Conservation (phyloP, 345 rosid genomes). For the Cochlearia excelsa region DNA sequence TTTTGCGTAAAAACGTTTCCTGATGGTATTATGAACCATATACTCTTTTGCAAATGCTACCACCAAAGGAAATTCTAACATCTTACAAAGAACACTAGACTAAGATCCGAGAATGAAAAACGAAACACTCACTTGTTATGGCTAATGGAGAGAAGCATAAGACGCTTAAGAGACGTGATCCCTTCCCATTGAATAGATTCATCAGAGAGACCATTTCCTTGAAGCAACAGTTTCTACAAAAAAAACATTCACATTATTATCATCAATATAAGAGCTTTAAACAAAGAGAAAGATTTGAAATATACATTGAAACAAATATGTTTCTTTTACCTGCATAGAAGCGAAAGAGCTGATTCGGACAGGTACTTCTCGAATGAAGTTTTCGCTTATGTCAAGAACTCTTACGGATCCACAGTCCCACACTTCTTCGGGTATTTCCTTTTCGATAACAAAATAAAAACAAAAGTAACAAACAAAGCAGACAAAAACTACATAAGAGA, state of each 20-base stretch:
- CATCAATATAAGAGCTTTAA: not conserved
- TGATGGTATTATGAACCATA: no score
- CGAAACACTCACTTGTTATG: conserved; percentile 55
- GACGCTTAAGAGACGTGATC: conserved; percentile 49
- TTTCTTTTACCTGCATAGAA: conserved; percentile 38
- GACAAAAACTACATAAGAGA: not conserved
- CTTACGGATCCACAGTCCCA: conserved; percentile 67
- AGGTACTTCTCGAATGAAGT: conserved; percentile 55
- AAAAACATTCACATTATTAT: conserved; percentile 16
- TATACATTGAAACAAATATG: not conserved
- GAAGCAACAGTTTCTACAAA: conserved; percentile 62
- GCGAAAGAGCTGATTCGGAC: conserved; percentile 47
- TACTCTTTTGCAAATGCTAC: not conserved
- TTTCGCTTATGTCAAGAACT: conserved; percentile 67
- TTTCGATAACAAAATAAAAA: conserved; percentile 19
- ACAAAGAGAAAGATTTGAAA: not conserved
- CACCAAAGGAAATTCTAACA: not conserved
- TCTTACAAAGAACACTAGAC: not conserved
- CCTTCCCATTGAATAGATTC: conserved; percentile 76
- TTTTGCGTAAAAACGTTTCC: no score
- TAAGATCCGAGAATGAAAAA: not conserved
- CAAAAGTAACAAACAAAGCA: no score
- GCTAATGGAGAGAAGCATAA: conserved; percentile 59
- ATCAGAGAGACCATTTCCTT: conserved; percentile 60
- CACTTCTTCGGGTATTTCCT: conserved; percentile 76